phyloP scores from a whole-genome alignment of 768 basidiomycete genomes.

The Tulasnella calospora region DNA sequence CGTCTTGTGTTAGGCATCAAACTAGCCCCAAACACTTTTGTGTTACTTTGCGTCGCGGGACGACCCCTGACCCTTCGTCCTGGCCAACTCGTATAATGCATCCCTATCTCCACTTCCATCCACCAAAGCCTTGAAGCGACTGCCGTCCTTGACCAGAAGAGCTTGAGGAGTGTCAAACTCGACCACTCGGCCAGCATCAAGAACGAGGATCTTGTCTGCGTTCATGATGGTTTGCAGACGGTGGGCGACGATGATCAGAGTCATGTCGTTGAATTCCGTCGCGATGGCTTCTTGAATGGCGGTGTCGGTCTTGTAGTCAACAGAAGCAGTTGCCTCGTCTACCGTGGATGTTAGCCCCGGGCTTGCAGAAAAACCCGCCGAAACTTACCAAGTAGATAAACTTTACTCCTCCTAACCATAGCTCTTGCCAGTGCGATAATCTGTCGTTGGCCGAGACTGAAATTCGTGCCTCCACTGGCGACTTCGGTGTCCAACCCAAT shows the following conservation, averaged over 20 bases:
- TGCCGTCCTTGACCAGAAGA: conserved; percentile 51
- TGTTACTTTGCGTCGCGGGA: neutral
- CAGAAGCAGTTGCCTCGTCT: conserved; percentile 28
- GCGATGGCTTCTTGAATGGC: conserved; percentile 56
- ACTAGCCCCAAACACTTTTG: neutral
- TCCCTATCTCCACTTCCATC: conserved; percentile 55
- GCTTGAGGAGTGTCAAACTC: conserved; percentile 53
- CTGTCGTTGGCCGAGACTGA: conserved; percentile 44
- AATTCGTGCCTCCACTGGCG: conserved; percentile 39
- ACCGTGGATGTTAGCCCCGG: neutral
- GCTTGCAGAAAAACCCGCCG: no score
- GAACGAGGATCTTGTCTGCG: conserved; percentile 53
- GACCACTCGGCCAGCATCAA: conserved; percentile 53
- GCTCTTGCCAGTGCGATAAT: conserved; percentile 41
- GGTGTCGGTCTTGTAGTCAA: conserved; percentile 55
- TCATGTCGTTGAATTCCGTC: conserved; percentile 44
- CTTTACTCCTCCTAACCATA: conserved; percentile 28
- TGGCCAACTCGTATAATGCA: conserved; percentile 38
- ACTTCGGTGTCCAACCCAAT: conserved; percentile 38
- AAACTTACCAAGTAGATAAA: conserved; percentile 29
- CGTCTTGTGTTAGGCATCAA: neutral
- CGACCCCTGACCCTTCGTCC: neutral
- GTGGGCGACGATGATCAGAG: conserved; percentile 57
- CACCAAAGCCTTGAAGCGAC: conserved; percentile 51
- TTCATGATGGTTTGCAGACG: conserved; percentile 57